These are phyloP conservation scores for Neurospora sp. DNA, from an alignment of 495 filamentous ascomycete species.

Conservation along the genomic window DNA sequence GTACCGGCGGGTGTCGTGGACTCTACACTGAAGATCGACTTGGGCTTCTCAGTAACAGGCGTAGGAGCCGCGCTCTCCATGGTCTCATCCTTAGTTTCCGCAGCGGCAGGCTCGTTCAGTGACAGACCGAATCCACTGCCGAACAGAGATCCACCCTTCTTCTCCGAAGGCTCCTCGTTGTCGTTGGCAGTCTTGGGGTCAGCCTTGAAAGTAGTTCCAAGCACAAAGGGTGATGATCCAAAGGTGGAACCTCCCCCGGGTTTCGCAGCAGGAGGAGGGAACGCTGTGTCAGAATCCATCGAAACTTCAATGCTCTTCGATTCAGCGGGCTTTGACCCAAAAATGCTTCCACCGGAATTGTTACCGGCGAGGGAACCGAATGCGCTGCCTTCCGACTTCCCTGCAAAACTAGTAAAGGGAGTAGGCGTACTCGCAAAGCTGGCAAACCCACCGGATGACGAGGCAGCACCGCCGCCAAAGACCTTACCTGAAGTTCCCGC, in stretches of 20 bases:
- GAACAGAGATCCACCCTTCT: constrained; percentile 40
- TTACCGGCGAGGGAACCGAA: constrained; percentile 38
- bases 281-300: constrained; percentile 32
- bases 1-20: constrained; percentile 50
- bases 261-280: constrained; percentile 25
- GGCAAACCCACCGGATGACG: constrained; percentile 41
- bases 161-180: constrained; percentile 42
- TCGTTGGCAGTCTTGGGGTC: constrained; percentile 52
- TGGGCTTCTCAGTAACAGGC: constrained; percentile 24
- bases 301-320: constrained; percentile 25
- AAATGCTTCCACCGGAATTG: constrained; percentile 32
- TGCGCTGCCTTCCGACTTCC: constrained; percentile 30
- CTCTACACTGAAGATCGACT: constrained; percentile 21
- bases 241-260: constrained; percentile 35
- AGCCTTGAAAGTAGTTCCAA: constrained; percentile 71
- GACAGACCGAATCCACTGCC: constrained; percentile 44
- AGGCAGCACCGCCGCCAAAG: constrained; percentile 24
- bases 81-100: constrained; percentile 48
- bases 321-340: constrained; percentile 35
- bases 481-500: constrained; percentile 11
- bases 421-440: constrained; percentile 37
- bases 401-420: constrained; percentile 47
- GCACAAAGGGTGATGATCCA: constrained; percentile 53
- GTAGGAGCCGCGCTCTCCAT: constrained; percentile 39
- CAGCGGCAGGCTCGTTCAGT: constrained; percentile 31